These are phyloP conservation scores for Platanus orientalis DNA, from an alignment of 164 flowering plant species.

Conservation along the genomic window DNA sequence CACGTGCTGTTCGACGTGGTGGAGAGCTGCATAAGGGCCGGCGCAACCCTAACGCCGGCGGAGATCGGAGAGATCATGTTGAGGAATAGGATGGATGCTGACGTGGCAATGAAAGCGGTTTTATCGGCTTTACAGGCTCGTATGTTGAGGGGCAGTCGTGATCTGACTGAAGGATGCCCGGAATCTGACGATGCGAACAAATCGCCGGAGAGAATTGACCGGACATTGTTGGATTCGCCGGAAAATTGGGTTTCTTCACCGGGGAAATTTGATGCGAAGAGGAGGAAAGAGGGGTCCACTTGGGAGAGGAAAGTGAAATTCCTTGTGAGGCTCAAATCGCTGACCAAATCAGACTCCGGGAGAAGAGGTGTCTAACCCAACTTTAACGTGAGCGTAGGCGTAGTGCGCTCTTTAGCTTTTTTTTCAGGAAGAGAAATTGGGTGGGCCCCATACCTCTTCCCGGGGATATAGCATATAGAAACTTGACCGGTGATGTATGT, in stretches of 20 bases:
- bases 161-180: background rate
- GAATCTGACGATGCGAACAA: conserved; percentile 1
- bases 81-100: conserved; percentile 38
- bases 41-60: conserved; percentile 54
- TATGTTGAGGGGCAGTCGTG: conserved; percentile 18
- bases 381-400: no score
- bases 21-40: conserved; percentile 45
- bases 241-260: conserved; percentile 30
- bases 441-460: no score
- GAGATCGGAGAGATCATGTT: conserved; percentile 55
- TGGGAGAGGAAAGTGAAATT: conserved; percentile 48
- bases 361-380: conserved; percentile 26
- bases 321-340: conserved; percentile 36
- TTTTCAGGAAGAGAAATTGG: no score
- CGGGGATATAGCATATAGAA: no score
- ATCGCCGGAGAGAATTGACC: conserved; percentile 25
- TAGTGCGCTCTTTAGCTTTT: no score
- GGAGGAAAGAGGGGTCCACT: conserved; percentile 24
- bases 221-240: conserved; percentile 30
- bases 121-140: conserved; percentile 41
- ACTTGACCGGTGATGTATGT: no score
- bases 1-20: conserved; percentile 38
- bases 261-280: conserved; percentile 18
- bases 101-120: conserved; percentile 48
- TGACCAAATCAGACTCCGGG: conserved; percentile 55